Evolutionary conservation across 2,329 filamentous ascomycete species (phyloP).

Genomic region (Botrytis cinerea): DNA sequence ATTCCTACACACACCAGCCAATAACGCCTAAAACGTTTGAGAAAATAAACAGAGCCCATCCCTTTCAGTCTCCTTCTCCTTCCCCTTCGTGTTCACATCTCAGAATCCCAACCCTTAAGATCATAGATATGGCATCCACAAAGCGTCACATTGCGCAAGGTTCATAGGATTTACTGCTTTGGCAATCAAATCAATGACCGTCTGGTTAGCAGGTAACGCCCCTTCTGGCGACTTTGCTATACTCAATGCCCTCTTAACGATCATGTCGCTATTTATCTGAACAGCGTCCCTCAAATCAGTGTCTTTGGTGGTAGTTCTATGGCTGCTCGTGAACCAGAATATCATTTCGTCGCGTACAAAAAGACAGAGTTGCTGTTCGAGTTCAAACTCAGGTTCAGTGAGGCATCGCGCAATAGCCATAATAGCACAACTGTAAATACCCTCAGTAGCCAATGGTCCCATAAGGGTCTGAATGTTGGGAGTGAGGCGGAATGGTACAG

Average conservation of each 20-base stretch:
- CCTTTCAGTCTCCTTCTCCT: background rate
- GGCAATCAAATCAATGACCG: conserved; percentile 91
- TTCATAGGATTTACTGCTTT: conserved; percentile 90
- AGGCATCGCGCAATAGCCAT: conserved; percentile 96
- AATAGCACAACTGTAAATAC: conserved; percentile 90
- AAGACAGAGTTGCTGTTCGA: conserved; percentile 92
- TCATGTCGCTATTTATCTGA: conserved; percentile 82
- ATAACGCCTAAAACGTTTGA: conserved; percentile 1
- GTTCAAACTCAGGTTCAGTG: conserved; percentile 82
- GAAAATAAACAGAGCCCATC: background rate
- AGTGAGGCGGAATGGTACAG: conserved; percentile 94
- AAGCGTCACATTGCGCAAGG: conserved; percentile 80
- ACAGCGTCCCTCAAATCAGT: conserved; percentile 72
- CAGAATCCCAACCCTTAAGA: background rate
- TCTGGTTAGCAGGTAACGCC: conserved; percentile 93
- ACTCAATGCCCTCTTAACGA: conserved; percentile 86
- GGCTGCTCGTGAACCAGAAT: conserved; percentile 86
- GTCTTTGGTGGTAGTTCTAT: conserved; percentile 66
- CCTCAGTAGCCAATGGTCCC: conserved; percentile 93
- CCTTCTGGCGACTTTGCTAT: conserved; percentile 72
- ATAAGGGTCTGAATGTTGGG: conserved; percentile 95
- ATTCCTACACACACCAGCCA: conserved; percentile 9
- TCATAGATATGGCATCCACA: conserved; percentile 97
- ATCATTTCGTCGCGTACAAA: conserved; percentile 98
- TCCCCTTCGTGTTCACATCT: background rate